These are phyloP conservation scores for Carex sylvatica DNA, from an alignment of 202 grass and related monocot genomes.

Conservation along the genomic window DNA sequence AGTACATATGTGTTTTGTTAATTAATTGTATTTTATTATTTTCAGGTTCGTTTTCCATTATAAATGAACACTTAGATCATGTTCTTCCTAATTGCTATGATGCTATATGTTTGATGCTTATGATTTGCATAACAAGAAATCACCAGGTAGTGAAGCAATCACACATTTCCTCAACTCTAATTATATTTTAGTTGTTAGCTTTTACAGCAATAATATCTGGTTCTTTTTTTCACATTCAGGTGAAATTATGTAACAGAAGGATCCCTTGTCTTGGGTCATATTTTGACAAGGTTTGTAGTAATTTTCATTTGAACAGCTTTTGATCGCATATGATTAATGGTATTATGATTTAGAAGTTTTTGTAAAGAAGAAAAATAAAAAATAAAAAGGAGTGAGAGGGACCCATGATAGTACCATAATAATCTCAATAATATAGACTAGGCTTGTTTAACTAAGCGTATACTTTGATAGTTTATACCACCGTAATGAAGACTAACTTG, in stretches of 20 bases:
- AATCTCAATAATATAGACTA: not conserved
- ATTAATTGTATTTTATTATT: slow-evolving; percentile 30
- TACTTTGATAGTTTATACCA: not conserved
- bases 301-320: slow-evolving; percentile 5
- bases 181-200: not conserved
- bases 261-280: slow-evolving; percentile 69
- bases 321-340: not conserved
- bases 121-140: slow-evolving; percentile 86
- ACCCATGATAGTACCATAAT: not conserved
- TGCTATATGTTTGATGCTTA: slow-evolving; percentile 80
- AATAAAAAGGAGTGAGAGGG: not conserved
- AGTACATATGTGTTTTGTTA: slow-evolving; percentile 2
- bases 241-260: slow-evolving; percentile 67
- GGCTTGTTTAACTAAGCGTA: not conserved
- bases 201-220: not conserved
- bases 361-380: not conserved
- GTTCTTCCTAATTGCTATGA: slow-evolving; percentile 66
- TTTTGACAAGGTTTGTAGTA: slow-evolving; percentile 70
- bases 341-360: not conserved
- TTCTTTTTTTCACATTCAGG: slow-evolving; percentile 45
- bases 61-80: slow-evolving; percentile 67
- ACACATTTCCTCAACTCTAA: not conserved
- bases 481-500: not conserved
- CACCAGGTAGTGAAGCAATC: slow-evolving; percentile 51
- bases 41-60: slow-evolving; percentile 80